Percentiles rank a stretch among this genome's conserved stretches.
Evolutionary conservation across 169 alveolate genomes (phyloP).

Genomic region (Cryptosporidium baileyi): DNA sequence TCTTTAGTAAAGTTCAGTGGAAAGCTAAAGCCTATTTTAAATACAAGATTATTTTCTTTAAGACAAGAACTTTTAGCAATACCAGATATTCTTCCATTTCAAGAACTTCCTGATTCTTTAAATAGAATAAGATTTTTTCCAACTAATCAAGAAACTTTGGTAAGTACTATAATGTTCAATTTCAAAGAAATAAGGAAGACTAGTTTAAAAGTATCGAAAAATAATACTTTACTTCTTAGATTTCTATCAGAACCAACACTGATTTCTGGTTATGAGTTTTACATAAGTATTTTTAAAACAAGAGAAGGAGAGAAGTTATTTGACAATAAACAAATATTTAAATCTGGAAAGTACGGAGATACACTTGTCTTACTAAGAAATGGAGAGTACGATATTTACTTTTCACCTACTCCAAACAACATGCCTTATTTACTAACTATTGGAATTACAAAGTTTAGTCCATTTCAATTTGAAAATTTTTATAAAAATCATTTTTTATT

Average conservation of each 20-base stretch:
- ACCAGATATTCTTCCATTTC: constrained; percentile 64
- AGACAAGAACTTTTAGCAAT: constrained; percentile 42
- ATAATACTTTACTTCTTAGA: neutral
- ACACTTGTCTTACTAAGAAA: neutral
- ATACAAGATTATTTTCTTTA: constrained; percentile 20
- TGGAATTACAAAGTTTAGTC: constrained; percentile 42
- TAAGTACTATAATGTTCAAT: constrained; percentile 35
- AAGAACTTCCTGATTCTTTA: constrained; percentile 47
- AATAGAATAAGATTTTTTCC: constrained; percentile 58
- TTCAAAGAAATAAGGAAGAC: constrained; percentile 26
- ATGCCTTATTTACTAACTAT: constrained; percentile 52
- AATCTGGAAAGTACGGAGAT: constrained; percentile 66
- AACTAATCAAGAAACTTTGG: neutral
- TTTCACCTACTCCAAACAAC: constrained; percentile 25
- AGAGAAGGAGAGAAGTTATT: neutral
- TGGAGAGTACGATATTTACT: constrained; percentile 30
- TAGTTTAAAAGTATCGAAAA: constrained; percentile 3
- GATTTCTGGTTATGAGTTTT: constrained; percentile 50
- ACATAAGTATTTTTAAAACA: constrained; percentile 12
- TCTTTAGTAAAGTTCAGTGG: constrained; percentile 13
- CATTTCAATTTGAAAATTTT: neutral
- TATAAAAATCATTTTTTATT: neutral
- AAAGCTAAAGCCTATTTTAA: neutral
- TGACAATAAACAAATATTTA: constrained; percentile 8
- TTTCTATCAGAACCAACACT: constrained; percentile 43